Evolutionary conservation across 306 rosid species (phyloP), one percentile per base, ranked within the genome.

Genomic region (Leucaena leucocephala): DNA sequence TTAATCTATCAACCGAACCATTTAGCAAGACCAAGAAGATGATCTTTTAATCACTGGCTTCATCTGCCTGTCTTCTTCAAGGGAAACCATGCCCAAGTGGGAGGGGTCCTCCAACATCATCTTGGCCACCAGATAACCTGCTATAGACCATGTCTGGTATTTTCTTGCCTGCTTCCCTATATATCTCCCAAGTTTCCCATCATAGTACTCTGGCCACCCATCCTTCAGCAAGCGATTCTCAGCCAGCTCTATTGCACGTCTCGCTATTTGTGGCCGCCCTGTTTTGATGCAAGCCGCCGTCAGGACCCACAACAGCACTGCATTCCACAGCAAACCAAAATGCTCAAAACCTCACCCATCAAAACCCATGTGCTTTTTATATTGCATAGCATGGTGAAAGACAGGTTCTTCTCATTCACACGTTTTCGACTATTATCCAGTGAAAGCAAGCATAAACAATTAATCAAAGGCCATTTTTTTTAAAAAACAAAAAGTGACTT

Each of bases 81-180:
- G 91, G 48, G 97, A 89, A 79, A 93, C 85, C 97, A 93, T 90
- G 33, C 96, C 96, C 90, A 89, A 68, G 83, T 93, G 97, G 0
- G 97, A 90, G 12, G 97, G 97, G 76, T 93, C 97, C 86, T 92
- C 97, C 76, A 92, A 87, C 97, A 93, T 77, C 97, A 93, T 93
- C 86, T 93, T 93, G 15, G 97, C 97, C 71, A 93, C 97, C 75
- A 93, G 80, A 83, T 93, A 93, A 68, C 96, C 97, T 11, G 96
- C 88, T 72, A 90, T 90, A 3, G 97, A 93, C 97, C 97, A 93
- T 12, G 97, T 93, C 81, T 93, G 97, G 81, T 89, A 84, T 74
- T 93, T 93, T 82, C 97, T 90, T 50, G 97, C 97, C 73, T 93
- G 97, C 69, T 93, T 93, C 6, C 97, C 97, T n/a, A 89, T 22